Base-by-base conservation (phyloP, 2,329 filamentous ascomycete species). In the Cryphonectria radicalis region DNA sequence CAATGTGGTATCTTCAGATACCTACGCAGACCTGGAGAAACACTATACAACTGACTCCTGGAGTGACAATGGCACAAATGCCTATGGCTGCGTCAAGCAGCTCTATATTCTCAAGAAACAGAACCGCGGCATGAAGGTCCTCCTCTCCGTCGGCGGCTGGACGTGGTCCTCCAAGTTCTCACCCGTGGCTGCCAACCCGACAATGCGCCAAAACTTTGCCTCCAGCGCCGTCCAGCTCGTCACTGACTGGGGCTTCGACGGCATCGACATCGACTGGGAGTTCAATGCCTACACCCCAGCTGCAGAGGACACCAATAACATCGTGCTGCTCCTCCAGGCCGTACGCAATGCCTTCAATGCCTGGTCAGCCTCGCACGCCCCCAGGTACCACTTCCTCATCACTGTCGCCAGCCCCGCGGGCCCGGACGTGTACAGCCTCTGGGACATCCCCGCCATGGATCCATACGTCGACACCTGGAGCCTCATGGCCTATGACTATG, bases 101-200 rank as follows among this genome's bases (percentile, higher is more conserved):
- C 83, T 97, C 1, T 93, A 87, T 79, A 80, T 93, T 1, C 85
- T 92, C 67, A 97, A 97, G 84, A 91, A 94, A 81, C 82, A 86
- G 75, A 89, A 97, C 79, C 89, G 93, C 28, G 89, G 92, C 67
- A 81, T 97, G 70, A 97, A 97, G 81, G 86, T 92, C 2, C 82
- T 96, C n/a, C 86, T 96, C 11, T 93, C 91, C 50, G 92, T 97
- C 72, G 94, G 94, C 57, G 94, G 94, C 22, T 96, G 91, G 90
- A 92, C 89, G 0, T 93, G 92, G 79, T 93, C 91, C 4, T 81
- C 87, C 68, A 91, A 92, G 75, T 93, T 95, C 77, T 84, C 89
- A 0, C 82, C 83, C 8, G 87, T 91, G 0, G 89, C 89, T 0
- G 89, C 88, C 25, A 91, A 90, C 0, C 84, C 86, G 0, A 82